Evolutionary conservation across 352 stramenopile genomes (phyloP).

Genomic region (Phytopythium kandeliae): DNA sequence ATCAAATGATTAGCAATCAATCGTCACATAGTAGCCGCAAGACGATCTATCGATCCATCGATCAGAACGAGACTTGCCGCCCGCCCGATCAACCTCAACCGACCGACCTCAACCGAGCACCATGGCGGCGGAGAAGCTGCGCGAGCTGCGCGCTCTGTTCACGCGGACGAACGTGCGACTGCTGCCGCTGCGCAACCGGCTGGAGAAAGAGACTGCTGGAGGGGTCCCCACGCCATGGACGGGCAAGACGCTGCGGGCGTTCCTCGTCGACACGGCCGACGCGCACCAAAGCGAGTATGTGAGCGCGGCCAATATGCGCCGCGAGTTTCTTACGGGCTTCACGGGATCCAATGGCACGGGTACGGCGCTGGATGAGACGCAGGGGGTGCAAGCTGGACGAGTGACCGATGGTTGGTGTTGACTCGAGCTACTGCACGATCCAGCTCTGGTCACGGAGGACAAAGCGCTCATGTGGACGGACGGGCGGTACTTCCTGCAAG

Average conservation of each 20-base stretch:
- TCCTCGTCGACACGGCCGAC: constrained; percentile 95
- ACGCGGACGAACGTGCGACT: constrained; percentile 57
- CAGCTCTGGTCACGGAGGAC: constrained; percentile 72
- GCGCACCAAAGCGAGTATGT: constrained; percentile 99
- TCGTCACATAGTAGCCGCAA: too few relatives aligned
- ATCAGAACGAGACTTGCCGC: too few relatives aligned
- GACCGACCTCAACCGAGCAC: too few relatives aligned
- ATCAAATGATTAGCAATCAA: too few relatives aligned
- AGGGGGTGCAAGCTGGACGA: neutral
- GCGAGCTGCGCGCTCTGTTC: constrained; percentile 59
- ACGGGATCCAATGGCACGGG: constrained; percentile 96
- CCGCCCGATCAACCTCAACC: too few relatives aligned
- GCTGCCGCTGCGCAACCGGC: constrained; percentile 46
- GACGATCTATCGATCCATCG: too few relatives aligned
- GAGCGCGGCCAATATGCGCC: constrained; percentile 92
- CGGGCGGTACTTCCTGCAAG: constrained; percentile 97
- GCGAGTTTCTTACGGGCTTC: constrained; percentile 96
- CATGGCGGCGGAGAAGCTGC: constrained; percentile 54
- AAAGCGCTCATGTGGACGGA: constrained; percentile 97
- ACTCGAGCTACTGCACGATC: too few relatives aligned
- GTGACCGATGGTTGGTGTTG: neutral
- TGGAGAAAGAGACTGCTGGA: constrained; percentile 40
- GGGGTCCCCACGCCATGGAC: constrained; percentile 18
- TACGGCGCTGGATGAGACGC: neutral
- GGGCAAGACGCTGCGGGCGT: constrained; percentile 71